Conservation (phyloP, 108 stramenopile genomes). For the Cyclotella distinguenda region DNA sequence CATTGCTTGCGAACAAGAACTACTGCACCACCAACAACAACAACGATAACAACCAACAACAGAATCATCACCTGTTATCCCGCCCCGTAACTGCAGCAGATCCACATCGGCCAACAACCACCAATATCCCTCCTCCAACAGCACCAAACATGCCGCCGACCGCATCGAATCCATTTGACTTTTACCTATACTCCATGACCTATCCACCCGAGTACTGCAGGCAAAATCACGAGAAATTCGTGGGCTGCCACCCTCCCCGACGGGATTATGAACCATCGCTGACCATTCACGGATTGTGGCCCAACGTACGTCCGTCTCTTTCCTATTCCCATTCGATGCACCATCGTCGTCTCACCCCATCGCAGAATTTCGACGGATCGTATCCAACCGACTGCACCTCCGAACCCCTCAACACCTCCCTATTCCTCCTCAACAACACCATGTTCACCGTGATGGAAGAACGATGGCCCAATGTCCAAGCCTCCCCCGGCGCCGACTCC, state of each 20-base stretch:
- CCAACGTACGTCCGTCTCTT: constrained; percentile 16
- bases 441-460: constrained; percentile 19
- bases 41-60: no score
- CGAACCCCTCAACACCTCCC: constrained; percentile 28
- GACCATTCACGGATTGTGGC: constrained; percentile 60
- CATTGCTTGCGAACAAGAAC: no score
- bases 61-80: no score
- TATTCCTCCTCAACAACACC: constrained; percentile 5
- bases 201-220: constrained; percentile 56
- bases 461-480: constrained; percentile 54
- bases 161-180: constrained; percentile 8
- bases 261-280: constrained; percentile 38
- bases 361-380: constrained; percentile 40
- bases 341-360: not conserved
- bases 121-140: no score
- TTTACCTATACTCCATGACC: constrained; percentile 48
- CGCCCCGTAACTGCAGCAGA: not conserved
- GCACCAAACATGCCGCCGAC: not conserved
- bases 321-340: not conserved
- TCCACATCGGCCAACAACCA: not conserved
- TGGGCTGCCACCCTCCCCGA: constrained; percentile 38
- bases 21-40: no score
- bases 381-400: constrained; percentile 45
- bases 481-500: not conserved
- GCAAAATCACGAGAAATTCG: constrained; percentile 19